These are phyloP conservation scores for Candida alai DNA, from an alignment of 805 yeast genomes.

Conservation along the genomic window DNA sequence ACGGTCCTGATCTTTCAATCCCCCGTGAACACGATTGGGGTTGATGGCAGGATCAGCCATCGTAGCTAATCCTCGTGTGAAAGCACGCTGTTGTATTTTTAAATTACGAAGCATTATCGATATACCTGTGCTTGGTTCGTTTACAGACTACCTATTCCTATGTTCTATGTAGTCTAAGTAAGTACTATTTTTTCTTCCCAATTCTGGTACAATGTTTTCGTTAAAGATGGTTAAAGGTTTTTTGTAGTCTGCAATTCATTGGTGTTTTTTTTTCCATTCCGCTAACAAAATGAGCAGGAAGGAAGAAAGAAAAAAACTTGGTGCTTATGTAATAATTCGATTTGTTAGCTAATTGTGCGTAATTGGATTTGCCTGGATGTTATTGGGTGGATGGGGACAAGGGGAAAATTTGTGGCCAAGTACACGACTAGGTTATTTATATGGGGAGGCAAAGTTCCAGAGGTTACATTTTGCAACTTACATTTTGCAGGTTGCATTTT, in stretches of 20 bases:
- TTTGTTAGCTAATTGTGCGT: too few relatives aligned
- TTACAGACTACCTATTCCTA: too few relatives aligned
- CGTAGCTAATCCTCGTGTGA: constrained; percentile 40
- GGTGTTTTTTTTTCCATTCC: not conserved
- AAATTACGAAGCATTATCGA: constrained; percentile 34
- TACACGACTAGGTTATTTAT: too few relatives aligned
- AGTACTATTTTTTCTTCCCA: too few relatives aligned
- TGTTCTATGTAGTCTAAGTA: too few relatives aligned
- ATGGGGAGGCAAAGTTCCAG: too few relatives aligned
- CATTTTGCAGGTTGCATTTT: too few relatives aligned
- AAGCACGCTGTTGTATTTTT: constrained; percentile 21
- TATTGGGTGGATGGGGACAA: constrained; percentile 16
- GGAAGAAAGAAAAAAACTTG: too few relatives aligned
- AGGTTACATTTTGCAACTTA: too few relatives aligned
- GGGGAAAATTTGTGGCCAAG: too few relatives aligned
- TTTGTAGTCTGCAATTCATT: not conserved
- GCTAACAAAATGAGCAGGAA: constrained; percentile 3
- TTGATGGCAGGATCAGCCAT: constrained; percentile 44
- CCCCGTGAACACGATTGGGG: constrained; percentile 62
- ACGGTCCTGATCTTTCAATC: constrained; percentile 77
- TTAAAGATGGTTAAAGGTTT: not conserved
- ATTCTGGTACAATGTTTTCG: constrained; percentile 1
- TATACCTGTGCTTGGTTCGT: not conserved
- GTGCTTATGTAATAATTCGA: too few relatives aligned
- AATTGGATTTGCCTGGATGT: constrained; percentile 19